A percentile compares a stretch with the other conserved stretches of the same genome.
Conservation (phyloP, 176 grass and related monocot species). For the Guadua angustifolia region DNA sequence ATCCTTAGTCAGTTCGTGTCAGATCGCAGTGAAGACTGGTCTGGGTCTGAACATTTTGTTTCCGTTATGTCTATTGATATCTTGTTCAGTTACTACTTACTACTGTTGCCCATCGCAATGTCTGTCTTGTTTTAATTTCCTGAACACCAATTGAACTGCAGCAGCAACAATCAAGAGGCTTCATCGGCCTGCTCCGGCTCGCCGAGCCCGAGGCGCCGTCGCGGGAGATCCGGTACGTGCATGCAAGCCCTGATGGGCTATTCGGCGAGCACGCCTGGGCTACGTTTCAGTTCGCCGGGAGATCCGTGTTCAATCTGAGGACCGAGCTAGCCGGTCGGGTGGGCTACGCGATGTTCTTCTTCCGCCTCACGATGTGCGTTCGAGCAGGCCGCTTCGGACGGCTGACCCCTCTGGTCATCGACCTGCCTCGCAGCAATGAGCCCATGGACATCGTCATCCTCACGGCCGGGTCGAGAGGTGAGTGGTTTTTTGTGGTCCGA, state of each 20-base stretch:
- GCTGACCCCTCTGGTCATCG: constrained; percentile 34
- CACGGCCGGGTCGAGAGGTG: too few relatives aligned
- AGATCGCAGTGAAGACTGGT: too few relatives aligned
- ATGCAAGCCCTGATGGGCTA: not conserved
- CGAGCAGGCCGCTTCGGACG: constrained; percentile 21
- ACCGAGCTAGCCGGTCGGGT: not conserved
- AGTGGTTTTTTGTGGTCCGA: too few relatives aligned
- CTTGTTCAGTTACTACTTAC: too few relatives aligned
- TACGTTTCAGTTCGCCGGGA: not conserved
- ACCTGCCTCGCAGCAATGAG: constrained; percentile 8
- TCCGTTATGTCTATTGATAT: too few relatives aligned
- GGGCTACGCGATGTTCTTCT: not conserved
- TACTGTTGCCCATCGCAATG: too few relatives aligned
- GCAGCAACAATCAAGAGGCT: not conserved
- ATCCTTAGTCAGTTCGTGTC: not conserved
- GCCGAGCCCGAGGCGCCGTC: too few relatives aligned
- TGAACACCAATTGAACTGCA: not conserved
- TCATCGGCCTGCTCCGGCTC: not conserved
- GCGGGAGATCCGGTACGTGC: not conserved
- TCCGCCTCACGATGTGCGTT: constrained; percentile 9
- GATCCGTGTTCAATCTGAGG: not conserved
- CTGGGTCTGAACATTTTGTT: not conserved
- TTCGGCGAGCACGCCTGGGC: not conserved
- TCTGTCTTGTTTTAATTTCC: not conserved
- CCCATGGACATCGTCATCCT: not conserved